phyloP scores from a whole-genome alignment of 331 rosid species.

The Quercus phellos region DNA sequence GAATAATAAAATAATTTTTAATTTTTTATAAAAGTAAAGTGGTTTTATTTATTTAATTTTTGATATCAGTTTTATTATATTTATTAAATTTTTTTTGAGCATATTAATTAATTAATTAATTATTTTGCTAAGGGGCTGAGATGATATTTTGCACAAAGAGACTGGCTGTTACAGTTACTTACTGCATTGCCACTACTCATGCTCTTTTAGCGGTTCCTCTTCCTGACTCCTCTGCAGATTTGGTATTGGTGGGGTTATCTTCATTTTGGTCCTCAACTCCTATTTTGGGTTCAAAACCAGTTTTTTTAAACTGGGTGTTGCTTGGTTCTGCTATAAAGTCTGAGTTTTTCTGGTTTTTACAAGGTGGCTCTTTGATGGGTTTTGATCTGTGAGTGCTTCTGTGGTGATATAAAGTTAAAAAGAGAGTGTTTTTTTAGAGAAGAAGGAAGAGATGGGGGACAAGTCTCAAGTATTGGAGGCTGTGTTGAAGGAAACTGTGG shows the following conservation, averaged over 20 bases:
- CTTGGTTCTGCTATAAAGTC: not conserved
- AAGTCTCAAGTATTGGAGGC: conserved; percentile 84
- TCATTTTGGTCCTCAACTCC: conserved; percentile 19
- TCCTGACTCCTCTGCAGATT: conserved; percentile 21
- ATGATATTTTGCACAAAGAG: not conserved
- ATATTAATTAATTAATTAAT: no score
- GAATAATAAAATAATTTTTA: no score
- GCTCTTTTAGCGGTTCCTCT: conserved; percentile 27
- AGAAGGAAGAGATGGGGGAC: conserved; percentile 50
- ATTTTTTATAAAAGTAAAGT: no score
- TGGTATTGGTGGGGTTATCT: conserved; percentile 13
- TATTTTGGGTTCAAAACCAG: conserved; percentile 28
- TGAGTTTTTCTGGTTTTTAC: conserved; percentile 13
- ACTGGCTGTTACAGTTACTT: conserved; percentile 31
- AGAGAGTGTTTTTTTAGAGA: conserved; percentile 19
- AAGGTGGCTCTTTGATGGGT: conserved; percentile 16
- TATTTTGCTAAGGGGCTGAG: not conserved
- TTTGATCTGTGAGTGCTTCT: conserved; percentile 43
- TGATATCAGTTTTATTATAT: no score
- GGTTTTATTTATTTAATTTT: no score
- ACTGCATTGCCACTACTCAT: conserved; percentile 17
- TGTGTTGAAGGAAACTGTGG: conserved; percentile 90
- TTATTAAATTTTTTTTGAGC: no score
- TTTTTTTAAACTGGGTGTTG: conserved; percentile 31
- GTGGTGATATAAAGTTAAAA: conserved; percentile 27